Evolutionary conservation across 352 stramenopile genomes (phyloP), one percentile per base, ranked within the genome.

Genomic region (Globisporangium parvum): DNA sequence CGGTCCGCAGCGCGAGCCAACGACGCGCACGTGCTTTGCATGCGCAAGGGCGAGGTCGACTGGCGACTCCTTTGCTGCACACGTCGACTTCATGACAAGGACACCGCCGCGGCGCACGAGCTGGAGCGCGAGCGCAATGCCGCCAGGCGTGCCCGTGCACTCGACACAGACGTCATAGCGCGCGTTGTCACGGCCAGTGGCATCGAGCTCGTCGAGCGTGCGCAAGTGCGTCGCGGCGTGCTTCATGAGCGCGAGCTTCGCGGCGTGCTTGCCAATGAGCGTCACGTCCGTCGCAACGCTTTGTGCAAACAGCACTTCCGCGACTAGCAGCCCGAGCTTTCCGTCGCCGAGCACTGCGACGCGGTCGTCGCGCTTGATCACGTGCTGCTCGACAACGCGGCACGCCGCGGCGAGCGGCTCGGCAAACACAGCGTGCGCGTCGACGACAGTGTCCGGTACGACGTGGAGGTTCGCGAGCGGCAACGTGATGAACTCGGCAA

Each of bases 341-440:
- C 89, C 89, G 73, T 97, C 88, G 41, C 89, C 88, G 9, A 96
- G 60, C 26, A 96, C 78, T 6, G 81, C 77, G 10, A 96, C 85
- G 46, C 77, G 62, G 55, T 93, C 80, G 0, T 67, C 63, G 14
- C 57, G 53, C 6, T 67, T 31, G 18, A 93, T 70, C n/a, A 89
- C 55, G 20, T 77, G 70, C 70, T 96, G 87, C 63, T 97, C 87
- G 14, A 91, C 44, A 53, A 97, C 80, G 11, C 87, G 73, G 65
- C 81, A 96, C 6, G 87, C 87, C 4, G 88, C 88, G 10, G 87
- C 87, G 28, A 97, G 66, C 26, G 88, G 88, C 64, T 97, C 88
- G 0, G 80, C 75, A 60, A 95, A 95, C 37, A 91, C 85, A 0
- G 83, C 85, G 31, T 87, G 70, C 1, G 81, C 76, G 51, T 93